These are phyloP conservation scores for Syncephalastrum contaminatum DNA, from an alignment of 371 early-diverging fungal species.

Conservation along the genomic window DNA sequence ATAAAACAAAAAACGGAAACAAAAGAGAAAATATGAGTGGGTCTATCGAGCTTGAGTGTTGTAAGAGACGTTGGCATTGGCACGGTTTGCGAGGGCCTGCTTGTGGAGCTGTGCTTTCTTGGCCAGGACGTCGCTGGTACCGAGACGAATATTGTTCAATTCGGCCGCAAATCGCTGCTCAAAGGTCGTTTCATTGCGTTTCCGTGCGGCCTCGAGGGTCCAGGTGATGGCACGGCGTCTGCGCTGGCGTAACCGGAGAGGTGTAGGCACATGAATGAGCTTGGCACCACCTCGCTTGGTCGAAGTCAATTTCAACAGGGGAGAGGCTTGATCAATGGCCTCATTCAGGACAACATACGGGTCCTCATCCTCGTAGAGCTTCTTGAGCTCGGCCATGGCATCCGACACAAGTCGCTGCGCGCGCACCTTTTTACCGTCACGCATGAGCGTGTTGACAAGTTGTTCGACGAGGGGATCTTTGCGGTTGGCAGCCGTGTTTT, in stretches of 20 bases:
- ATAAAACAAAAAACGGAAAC: constrained; percentile 1
- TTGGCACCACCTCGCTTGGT: constrained; percentile 78
- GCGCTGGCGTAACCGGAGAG: constrained; percentile 80
- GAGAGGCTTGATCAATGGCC: constrained; percentile 77
- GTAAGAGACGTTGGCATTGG: constrained; percentile 65
- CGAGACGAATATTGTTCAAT: constrained; percentile 77
- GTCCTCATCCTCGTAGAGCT: constrained; percentile 54
- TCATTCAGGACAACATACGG: constrained; percentile 66
- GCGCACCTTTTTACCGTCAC: constrained; percentile 78
- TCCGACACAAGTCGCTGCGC: constrained; percentile 72
- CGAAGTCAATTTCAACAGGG: constrained; percentile 71
- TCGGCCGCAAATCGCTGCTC: constrained; percentile 79
- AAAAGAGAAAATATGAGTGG: not conserved
- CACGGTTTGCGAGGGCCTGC: constrained; percentile 77
- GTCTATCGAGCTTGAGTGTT: constrained; percentile 34
- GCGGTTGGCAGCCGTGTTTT: no score
- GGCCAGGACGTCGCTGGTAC: constrained; percentile 66
- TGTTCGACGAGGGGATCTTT: constrained; percentile 74
- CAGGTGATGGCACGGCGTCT: constrained; percentile 84
- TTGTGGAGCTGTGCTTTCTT: constrained; percentile 69
- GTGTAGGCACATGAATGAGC: constrained; percentile 75
- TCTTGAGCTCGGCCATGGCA: constrained; percentile 70
- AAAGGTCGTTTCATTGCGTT: constrained; percentile 63
- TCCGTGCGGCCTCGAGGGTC: constrained; percentile 80
- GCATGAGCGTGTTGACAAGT: constrained; percentile 84